Evolutionary conservation across 2,329 filamentous ascomycete genomes (phyloP).

Genomic region (Alternaria triticimaculans): DNA sequence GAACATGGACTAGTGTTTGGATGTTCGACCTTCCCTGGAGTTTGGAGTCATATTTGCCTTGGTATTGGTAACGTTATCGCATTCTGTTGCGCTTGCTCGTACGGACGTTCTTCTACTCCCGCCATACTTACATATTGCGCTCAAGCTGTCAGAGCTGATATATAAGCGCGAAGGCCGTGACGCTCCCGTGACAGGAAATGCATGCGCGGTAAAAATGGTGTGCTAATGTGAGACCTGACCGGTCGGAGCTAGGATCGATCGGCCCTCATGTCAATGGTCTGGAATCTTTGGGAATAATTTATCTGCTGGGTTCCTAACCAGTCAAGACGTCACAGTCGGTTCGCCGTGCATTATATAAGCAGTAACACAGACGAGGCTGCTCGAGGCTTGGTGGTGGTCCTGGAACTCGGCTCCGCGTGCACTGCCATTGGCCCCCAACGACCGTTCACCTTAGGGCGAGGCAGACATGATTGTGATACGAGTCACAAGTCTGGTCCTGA

Average conservation of each 20-base stretch:
- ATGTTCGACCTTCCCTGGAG: background rate
- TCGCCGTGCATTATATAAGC: background rate
- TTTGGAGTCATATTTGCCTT: background rate
- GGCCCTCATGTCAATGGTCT: background rate
- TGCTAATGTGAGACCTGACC: constrained; percentile 1
- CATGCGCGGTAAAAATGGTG: background rate
- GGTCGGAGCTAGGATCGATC: background rate
- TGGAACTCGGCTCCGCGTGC: constrained; percentile 4
- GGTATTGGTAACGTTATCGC: background rate
- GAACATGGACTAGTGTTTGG: background rate
- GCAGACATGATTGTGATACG: constrained; percentile 18
- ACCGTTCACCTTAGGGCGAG: constrained; percentile 12
- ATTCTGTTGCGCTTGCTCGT: background rate
- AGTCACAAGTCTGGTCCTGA: background rate
- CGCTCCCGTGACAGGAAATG: background rate
- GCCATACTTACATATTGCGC: background rate
- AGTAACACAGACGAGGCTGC: constrained; percentile 4
- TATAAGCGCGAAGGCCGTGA: background rate
- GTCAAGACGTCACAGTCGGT: background rate
- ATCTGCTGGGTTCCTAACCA: background rate
- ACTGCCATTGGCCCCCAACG: constrained; percentile 14
- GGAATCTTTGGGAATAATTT: background rate
- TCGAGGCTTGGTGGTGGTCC: constrained; percentile 3
- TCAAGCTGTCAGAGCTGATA: background rate
- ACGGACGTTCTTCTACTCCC: background rate